Conservation (phyloP, 1,139 yeast species). For the Suhomyces panamericanus region DNA sequence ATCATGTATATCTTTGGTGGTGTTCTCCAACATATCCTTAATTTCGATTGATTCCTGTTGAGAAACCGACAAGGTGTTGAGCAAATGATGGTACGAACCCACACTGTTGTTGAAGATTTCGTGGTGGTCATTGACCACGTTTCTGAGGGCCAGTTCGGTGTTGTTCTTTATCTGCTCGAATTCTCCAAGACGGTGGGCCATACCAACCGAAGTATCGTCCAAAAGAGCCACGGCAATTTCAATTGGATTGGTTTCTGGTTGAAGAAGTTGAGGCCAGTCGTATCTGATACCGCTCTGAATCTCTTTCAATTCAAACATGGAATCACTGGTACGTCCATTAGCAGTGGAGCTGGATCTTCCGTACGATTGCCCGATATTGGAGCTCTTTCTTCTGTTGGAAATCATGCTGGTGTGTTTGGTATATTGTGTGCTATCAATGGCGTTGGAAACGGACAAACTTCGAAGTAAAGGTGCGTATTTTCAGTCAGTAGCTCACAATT, state of each 20-base stretch:
- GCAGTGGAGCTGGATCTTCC: background rate
- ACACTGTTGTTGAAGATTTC: conserved; percentile 78
- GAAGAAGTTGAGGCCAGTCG: conserved; percentile 46
- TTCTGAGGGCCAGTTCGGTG: conserved; percentile 59
- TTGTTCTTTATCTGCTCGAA: conserved; percentile 54
- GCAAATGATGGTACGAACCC: conserved; percentile 37
- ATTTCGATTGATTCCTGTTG: conserved; percentile 47
- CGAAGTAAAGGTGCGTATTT: no score
- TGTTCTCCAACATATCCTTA: conserved; percentile 43
- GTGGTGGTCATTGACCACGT: conserved; percentile 79
- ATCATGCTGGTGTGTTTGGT: background rate
- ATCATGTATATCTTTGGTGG: conserved; percentile 54
- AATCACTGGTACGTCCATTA: conserved; percentile 22
- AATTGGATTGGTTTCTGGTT: conserved; percentile 63
- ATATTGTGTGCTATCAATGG: background rate
- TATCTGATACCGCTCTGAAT: conserved; percentile 39
- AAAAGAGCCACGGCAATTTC: conserved; percentile 79
- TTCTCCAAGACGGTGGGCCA: conserved; percentile 67
- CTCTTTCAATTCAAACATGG: conserved; percentile 40
- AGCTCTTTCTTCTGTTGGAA: conserved; percentile 6
- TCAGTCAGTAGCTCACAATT: no score
- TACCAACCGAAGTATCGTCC: conserved; percentile 86
- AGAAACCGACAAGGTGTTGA: conserved; percentile 56
- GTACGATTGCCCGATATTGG: background rate
- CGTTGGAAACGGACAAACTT: no score